These are phyloP conservation scores for Powellomyces hirtus DNA, from an alignment of 192 early-diverging fungal genomes.

Conservation along the genomic window DNA sequence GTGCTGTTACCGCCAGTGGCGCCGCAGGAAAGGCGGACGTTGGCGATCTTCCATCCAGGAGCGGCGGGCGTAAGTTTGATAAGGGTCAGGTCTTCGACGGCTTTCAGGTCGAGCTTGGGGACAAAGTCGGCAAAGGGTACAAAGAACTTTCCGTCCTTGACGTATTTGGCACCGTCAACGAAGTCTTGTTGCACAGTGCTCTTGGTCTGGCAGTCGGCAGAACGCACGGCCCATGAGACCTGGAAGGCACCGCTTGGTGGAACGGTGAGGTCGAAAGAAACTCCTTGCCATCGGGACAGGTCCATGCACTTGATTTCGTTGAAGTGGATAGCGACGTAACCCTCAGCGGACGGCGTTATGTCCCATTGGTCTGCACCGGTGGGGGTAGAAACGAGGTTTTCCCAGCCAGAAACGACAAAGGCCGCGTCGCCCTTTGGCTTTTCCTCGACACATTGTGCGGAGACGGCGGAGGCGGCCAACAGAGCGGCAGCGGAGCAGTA, in stretches of 20 bases:
- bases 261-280: conserved; percentile 6
- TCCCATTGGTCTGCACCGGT: background rate
- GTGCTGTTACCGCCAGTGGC: background rate
- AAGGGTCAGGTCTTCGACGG: conserved; percentile 24
- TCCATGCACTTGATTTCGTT: conserved; percentile 16
- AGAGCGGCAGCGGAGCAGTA: no score
- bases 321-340: conserved; percentile 24
- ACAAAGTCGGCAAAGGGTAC: conserved; percentile 22
- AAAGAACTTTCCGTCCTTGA: background rate
- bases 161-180: conserved; percentile 7
- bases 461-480: background rate
- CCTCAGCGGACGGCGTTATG: background rate
- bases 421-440: background rate
- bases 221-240: conserved; percentile 10
- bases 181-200: background rate
- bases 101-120: background rate
- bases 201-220: conserved; percentile 12
- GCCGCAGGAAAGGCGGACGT: conserved; percentile 8
- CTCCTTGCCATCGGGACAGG: conserved; percentile 10
- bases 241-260: conserved; percentile 19
- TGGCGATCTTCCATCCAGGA: conserved; percentile 19
- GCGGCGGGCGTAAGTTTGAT: conserved; percentile 12
- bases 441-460: background rate
- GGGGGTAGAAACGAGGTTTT: background rate
- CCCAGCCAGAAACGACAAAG: conserved; percentile 4